Base-by-base conservation (phyloP, 2,329 filamentous ascomycete genomes). In the Chaetomium sp. region DNA sequence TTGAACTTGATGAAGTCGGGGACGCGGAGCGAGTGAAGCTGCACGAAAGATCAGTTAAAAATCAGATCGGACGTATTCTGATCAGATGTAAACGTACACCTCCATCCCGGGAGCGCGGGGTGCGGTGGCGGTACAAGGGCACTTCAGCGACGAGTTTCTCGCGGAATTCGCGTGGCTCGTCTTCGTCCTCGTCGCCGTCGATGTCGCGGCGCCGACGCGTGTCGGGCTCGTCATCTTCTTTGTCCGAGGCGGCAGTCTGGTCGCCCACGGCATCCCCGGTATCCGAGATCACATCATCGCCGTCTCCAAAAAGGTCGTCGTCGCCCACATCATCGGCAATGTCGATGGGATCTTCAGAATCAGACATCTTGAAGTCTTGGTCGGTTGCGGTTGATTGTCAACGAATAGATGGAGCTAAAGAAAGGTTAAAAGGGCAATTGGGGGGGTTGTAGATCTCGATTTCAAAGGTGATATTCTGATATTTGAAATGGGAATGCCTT, bases 1-100 rank as follows among this genome's bases (percentile, higher is more conserved):
- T 87, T 77, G 60, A 91, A 78, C 51, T 81, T 81, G 64, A 92
- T 74, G 71, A 91, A 91, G 27, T 80, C 79, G 35, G 88, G 88
- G 1, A 92, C 78, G 62, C 84, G 85, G 64, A 91, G 71, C 5
- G 86, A 77, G 69, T 87, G 86, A 49, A 89, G 75, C 86, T 89
- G 49, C 6, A 40, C 49, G 6, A 35, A 35, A 6, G 14, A 61
- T 66, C 49, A 70, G 63, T 33, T 27, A 27, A 3, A 3, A 27
- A 27, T 27, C 19, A 27, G 19, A 27, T 27, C 19, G 19, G 19
- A 27, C 19, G 19, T 27, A 27, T 27, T 27, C 19, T 27, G 19
- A 27, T 27, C 19, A 3, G 19, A 27, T 27, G 19, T 3, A 27
- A 6, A 68, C 79, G 64, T 73, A 91, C 87, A 69, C 82, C 81